A percentile compares a stretch with the other conserved stretches of the same genome.
Conservation (phyloP, 306 rosid species). For the Rubus idaeus region DNA sequence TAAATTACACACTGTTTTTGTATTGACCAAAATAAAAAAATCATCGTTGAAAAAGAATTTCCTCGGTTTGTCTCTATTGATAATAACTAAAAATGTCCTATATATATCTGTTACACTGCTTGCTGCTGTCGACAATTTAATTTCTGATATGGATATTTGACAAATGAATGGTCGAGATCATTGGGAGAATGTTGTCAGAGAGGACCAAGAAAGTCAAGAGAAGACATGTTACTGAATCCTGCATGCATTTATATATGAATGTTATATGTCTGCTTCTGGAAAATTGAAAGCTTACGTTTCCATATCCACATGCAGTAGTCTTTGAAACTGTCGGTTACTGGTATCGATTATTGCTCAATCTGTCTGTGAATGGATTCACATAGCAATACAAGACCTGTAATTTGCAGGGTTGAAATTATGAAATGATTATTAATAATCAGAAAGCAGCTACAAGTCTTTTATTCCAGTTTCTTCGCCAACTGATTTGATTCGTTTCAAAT, state of each 20-base stretch:
- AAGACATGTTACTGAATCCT: conserved; percentile 36
- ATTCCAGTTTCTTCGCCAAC: no score
- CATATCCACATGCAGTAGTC: conserved; percentile 26
- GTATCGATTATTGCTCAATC: background rate
- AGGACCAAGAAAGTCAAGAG: conserved; percentile 16
- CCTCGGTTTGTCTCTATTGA: background rate
- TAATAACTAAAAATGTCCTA: background rate
- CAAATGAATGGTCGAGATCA: conserved; percentile 38
- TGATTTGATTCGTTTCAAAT: no score
- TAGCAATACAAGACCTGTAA: background rate
- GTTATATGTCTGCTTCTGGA: conserved; percentile 37
- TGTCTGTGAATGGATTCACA: conserved; percentile 19
- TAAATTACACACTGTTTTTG: background rate
- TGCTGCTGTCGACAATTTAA: conserved; percentile 12
- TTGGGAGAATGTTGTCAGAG: conserved; percentile 54
- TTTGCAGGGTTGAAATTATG: no score
- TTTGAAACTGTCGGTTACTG: background rate
- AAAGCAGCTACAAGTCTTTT: no score
- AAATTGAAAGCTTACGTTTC: conserved; percentile 39
- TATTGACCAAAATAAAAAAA: background rate
- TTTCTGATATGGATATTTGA: background rate
- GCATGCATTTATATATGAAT: conserved; percentile 44
- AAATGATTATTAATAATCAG: no score
- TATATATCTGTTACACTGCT: background rate
- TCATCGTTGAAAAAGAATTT: background rate